Percentiles rank a stretch among this genome's conserved stretches.
phyloP scores from a whole-genome alignment of 495 filamentous ascomycete genomes.

The Penicillium turbatum region DNA sequence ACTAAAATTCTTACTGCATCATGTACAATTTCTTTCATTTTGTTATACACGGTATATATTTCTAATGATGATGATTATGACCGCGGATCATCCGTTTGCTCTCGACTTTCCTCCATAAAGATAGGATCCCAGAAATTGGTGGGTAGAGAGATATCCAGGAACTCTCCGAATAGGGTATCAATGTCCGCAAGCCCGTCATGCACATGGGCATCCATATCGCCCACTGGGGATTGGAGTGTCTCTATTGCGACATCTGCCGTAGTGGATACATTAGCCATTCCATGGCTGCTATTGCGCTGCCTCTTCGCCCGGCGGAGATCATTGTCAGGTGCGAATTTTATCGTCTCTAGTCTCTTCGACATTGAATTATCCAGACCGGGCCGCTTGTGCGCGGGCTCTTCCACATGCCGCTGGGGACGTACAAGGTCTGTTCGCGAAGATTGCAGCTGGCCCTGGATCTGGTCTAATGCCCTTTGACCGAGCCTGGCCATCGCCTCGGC shows the following conservation, averaged over 20 bases:
- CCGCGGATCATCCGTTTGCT: not conserved
- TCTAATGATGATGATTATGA: slow-evolving; percentile 14
- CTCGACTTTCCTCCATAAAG: slow-evolving; percentile 22
- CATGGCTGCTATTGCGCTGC: slow-evolving; percentile 2
- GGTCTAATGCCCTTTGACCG: slow-evolving; percentile 39
- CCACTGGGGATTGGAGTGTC: not conserved
- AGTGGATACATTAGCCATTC: not conserved
- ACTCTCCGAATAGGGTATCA: slow-evolving; percentile 40
- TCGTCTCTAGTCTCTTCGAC: not conserved
- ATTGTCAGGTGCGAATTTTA: not conserved
- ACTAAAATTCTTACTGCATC: slow-evolving; percentile 2
- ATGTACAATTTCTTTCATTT: slow-evolving; percentile 6
- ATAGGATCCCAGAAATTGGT: slow-evolving; percentile 45
- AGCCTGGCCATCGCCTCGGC: slow-evolving; percentile 59
- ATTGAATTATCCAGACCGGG: not conserved
- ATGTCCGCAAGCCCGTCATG: slow-evolving; percentile 34
- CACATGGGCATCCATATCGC: slow-evolving; percentile 10
- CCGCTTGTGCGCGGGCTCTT: not conserved
- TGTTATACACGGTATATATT: slow-evolving; percentile 8
- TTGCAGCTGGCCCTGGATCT: slow-evolving; percentile 21
- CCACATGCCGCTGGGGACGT: not conserved
- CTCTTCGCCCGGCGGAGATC: not conserved
- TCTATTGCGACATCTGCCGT: slow-evolving; percentile 1
- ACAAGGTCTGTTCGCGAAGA: not conserved
- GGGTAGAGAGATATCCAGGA: slow-evolving; percentile 38